Evolutionary conservation across 192 early-diverging fungal species (phyloP).

Genomic region (Entomortierella lignicola): DNA sequence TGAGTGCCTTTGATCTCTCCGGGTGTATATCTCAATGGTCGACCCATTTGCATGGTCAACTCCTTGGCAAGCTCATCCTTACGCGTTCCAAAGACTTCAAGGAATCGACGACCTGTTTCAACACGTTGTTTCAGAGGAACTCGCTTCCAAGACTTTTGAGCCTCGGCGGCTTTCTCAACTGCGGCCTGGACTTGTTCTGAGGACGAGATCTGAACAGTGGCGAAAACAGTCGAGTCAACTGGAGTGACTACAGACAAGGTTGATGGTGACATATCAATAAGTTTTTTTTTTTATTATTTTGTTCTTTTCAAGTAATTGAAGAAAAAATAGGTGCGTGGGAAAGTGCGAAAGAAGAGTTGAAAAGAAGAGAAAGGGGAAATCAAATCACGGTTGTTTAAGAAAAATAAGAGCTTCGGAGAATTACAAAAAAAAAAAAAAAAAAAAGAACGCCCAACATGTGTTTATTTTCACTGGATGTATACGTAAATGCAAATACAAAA

Average conservation of each 20-base stretch:
- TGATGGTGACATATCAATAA: constrained; percentile 26
- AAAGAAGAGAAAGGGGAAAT: constrained; percentile 1
- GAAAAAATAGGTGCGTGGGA: background rate
- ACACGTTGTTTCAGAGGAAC: constrained; percentile 66
- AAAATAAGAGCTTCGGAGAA: too few species aligned
- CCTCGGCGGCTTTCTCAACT: constrained; percentile 57
- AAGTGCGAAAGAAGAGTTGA: background rate
- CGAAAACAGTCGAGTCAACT: constrained; percentile 45
- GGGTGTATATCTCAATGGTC: constrained; percentile 69
- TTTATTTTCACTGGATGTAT: too few species aligned
- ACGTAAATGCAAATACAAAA: background rate
- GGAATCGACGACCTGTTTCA: constrained; percentile 59
- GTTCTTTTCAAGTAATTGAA: too few species aligned
- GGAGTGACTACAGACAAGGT: constrained; percentile 40
- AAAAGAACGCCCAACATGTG: too few species aligned
- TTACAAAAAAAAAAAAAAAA: background rate
- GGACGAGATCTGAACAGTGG: constrained; percentile 41
- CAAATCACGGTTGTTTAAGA: background rate
- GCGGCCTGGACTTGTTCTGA: constrained; percentile 50
- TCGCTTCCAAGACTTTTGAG: constrained; percentile 66
- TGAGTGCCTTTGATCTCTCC: constrained; percentile 81
- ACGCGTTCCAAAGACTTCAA: constrained; percentile 65
- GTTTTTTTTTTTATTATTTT: too few species aligned
- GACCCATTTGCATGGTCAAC: constrained; percentile 75
- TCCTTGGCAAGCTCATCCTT: constrained; percentile 67